Base-by-base conservation (phyloP, 1,284 basidiomycete species). In the Meira nashicola region DNA sequence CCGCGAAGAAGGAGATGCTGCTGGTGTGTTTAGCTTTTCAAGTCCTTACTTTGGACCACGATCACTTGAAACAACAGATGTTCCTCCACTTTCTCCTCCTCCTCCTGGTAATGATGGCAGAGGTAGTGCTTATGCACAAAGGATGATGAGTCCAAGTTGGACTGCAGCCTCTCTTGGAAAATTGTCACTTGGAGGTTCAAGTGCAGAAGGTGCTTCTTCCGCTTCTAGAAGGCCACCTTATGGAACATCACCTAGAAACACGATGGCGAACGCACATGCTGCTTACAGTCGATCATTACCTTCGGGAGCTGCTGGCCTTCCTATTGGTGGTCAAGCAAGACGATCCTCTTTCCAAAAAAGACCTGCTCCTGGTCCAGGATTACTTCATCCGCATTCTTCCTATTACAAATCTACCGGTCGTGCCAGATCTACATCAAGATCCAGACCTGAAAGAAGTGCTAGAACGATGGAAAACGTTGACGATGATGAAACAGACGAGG, bases 401-500 rank as follows among this genome's bases (percentile, higher is more conserved):
- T 48, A 21, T 23, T 25, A 48, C 12, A n/a, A 23, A 21, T 48
- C 46, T 17, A 19, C 15, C 19, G 17, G 9, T 17, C 15, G 41
- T 23, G 19, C 19, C 39, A 14, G 54, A 10, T 55, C 54, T 51
- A 54, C 15, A 40, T 55, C 40, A n/a, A 33, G 46, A 25, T 48
- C 46, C 12, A 53, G 51, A 40, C 28, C 28, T 8, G 28, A 33
- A 33, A 33, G 28, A 8, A 44, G 28, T 40, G 12, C 12, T 2
- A 17, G n/a, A 48, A 48, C 14, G 12, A 23, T 23, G 21, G 23
- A 23, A 23, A 37, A 40, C 19, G 59, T 57, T 8, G 74, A 76
- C 40, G 75, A 76, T 50, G 75, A 77, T 51, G 74, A 71, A 61
- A 75, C 74, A 9, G 74, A 76, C 57, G 28, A 33, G 8, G 75